phyloP scores from a whole-genome alignment of 1,139 yeast genomes.

The Candida neerlandica region DNA sequence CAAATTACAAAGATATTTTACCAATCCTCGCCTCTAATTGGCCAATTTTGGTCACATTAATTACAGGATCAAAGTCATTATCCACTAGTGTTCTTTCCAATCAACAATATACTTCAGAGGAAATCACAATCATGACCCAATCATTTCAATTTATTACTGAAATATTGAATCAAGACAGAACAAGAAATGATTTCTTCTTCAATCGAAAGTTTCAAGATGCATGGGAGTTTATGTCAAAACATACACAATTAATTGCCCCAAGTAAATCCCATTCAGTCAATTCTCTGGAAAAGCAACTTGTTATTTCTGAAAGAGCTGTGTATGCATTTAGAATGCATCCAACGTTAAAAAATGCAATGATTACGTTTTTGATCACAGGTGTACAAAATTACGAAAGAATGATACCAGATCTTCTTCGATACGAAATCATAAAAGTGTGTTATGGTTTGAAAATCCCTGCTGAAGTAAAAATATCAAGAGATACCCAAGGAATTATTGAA shows the following conservation, averaged over 20 bases:
- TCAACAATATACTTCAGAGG: constrained; percentile 10
- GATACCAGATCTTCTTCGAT: constrained; percentile 35
- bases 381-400: constrained; percentile 32
- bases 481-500: constrained; percentile 36
- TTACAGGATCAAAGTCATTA: constrained; percentile 21
- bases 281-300: constrained; percentile 5
- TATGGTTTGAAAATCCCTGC: constrained; percentile 27
- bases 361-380: constrained; percentile 32
- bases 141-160: constrained; percentile 28
- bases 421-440: constrained; percentile 32
- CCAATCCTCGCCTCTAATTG: constrained; percentile 74
- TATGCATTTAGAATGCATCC: constrained; percentile 12
- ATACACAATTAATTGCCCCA: constrained; percentile 18
- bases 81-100: constrained; percentile 15
- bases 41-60: constrained; percentile 44
- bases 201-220: constrained; percentile 39
- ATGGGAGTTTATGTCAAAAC: constrained; percentile 32
- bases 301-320: constrained; percentile 10
- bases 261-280: neutral
- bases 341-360: constrained; percentile 10
- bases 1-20: constrained; percentile 58
- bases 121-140: constrained; percentile 19
- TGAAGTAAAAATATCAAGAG: constrained; percentile 24
- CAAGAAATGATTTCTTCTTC: constrained; percentile 32
- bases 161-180: constrained; percentile 32